Percentiles rank a stretch among this genome's conserved stretches.
Conservation (phyloP, 192 early-diverging fungal genomes). For the Dimargaris verticillata region DNA sequence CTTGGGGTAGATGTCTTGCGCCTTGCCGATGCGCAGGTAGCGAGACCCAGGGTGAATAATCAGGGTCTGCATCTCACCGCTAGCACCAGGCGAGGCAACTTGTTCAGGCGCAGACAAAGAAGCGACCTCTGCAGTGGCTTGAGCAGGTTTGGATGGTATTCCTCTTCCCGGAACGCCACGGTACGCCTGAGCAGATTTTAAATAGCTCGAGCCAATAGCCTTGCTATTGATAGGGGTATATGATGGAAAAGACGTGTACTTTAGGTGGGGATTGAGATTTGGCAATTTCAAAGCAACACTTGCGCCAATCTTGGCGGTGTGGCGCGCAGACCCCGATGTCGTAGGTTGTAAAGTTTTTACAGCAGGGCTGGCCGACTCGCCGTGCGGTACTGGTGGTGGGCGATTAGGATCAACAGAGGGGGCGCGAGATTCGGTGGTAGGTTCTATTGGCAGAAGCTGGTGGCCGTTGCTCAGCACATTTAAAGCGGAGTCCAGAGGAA, state of each 20-base stretch:
- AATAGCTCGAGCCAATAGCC: background rate
- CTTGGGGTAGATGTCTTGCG: conserved; percentile 63
- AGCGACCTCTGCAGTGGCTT: background rate
- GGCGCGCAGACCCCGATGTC: no score
- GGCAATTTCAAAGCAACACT: background rate
- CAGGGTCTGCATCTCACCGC: conserved; percentile 19
- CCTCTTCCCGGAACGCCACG: background rate
- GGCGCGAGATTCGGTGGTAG: no score
- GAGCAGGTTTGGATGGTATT: background rate
- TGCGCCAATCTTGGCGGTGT: no score
- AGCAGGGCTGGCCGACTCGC: no score
- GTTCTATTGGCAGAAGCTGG: no score
- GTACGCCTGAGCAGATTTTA: background rate
- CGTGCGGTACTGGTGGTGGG: no score
- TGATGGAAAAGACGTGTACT: conserved; percentile 5
- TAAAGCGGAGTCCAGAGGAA: no score
- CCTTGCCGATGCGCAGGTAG: conserved; percentile 61
- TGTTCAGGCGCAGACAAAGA: background rate
- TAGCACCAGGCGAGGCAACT: background rate
- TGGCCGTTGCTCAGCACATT: no score
- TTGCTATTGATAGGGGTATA: background rate
- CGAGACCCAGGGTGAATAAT: conserved; percentile 79
- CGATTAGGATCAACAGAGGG: no score
- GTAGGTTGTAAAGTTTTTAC: no score
- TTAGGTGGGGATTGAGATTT: conserved; percentile 7